Base-by-base conservation (phyloP, 768 basidiomycete species). In the Lentinula raphanica region DNA sequence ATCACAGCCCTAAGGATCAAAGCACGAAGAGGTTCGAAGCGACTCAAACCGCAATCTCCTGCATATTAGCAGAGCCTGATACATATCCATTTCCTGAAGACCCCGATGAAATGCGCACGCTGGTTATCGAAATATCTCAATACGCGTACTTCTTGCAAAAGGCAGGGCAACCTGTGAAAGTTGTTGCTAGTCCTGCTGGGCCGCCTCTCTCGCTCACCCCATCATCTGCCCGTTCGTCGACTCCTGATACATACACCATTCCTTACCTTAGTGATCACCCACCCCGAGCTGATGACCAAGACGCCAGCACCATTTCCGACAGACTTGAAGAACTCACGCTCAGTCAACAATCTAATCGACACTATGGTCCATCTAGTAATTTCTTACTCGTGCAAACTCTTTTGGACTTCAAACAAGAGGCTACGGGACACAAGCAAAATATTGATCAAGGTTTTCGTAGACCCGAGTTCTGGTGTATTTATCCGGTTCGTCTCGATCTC, bases 1-100 rank as follows among this genome's bases (percentile, higher is more conserved):
- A 29, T 7, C 28, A 21, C 21, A 53, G 51, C 21, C 36, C 36
- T 2, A 53, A 53, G 27, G 36, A 53, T 5, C 3, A 25, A 23
- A 28, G 9, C 13, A 23, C 69, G 58, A 58, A 74, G 63, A 42
- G 9, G 7, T 19, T 36, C 23, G 38, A 28, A 28, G 36, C 44
- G 25, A 39, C 44, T 19, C 35, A 42, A 31, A n/a, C 28, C 13
- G 13, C 19, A 17, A 32, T 60, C 21, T 31, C 29, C 8, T 25
- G n/a, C 35, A 32, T 40, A 25, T 40, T 56, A 12, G n/a, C 54
- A 7, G 44, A 42, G 6, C 44, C 54, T 21, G 44, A 42, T 17
- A 42, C 39, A 19, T 56, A 56, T 23, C 23, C 38, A 5, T 29
- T 46, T 23, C 56, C 56, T 4, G 31, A 46, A 19, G 45, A 21